Evolutionary conservation across 2,329 filamentous ascomycete species (phyloP).

Genomic region (Huntiella bhutanensis): DNA sequence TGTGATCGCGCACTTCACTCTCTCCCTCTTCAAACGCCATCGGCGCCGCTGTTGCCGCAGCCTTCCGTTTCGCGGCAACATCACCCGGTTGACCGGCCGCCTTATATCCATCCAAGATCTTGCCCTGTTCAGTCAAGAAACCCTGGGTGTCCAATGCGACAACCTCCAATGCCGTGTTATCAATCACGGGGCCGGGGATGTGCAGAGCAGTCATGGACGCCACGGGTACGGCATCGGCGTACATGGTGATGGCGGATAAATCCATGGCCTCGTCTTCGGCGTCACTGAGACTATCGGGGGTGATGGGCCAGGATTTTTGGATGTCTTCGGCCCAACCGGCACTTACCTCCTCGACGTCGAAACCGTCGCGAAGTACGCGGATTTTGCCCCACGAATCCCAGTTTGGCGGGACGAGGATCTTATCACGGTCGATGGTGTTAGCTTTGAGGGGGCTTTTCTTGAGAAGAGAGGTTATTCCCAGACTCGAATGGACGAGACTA

Average conservation of each 20-base stretch:
- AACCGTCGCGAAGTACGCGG: slow-evolving; percentile 71
- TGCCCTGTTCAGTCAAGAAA: slow-evolving; percentile 59
- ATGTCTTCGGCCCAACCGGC: slow-evolving; percentile 75
- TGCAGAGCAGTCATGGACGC: slow-evolving; percentile 45
- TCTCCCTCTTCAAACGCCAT: slow-evolving; percentile 17
- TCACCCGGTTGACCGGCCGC: background rate
- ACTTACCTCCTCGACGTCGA: slow-evolving; percentile 76
- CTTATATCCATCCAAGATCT: slow-evolving; percentile 41
- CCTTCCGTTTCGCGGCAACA: slow-evolving; percentile 24
- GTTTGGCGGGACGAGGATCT: slow-evolving; percentile 84
- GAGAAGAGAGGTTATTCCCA: slow-evolving; percentile 69
- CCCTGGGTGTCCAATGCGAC: slow-evolving; percentile 43
- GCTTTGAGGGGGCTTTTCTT: slow-evolving; percentile 65
- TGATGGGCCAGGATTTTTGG: slow-evolving; percentile 32
- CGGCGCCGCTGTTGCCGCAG: slow-evolving; percentile 21
- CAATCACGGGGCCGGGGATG: slow-evolving; percentile 26
- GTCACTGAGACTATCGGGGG: slow-evolving; percentile 13
- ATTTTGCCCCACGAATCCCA: slow-evolving; percentile 99
- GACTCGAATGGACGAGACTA: slow-evolving; percentile 62
- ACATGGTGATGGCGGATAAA: slow-evolving; percentile 19
- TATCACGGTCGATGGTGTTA: slow-evolving; percentile 84
- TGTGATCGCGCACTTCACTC: slow-evolving; percentile 48
- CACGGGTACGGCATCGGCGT: slow-evolving; percentile 63
- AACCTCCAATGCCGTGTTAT: slow-evolving; percentile 7
- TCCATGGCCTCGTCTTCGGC: slow-evolving; percentile 8